A percentile compares a stretch with the other conserved stretches of the same genome.
Conservation (phyloP, 257 asterid genomes). For the Apocynum venetum region DNA sequence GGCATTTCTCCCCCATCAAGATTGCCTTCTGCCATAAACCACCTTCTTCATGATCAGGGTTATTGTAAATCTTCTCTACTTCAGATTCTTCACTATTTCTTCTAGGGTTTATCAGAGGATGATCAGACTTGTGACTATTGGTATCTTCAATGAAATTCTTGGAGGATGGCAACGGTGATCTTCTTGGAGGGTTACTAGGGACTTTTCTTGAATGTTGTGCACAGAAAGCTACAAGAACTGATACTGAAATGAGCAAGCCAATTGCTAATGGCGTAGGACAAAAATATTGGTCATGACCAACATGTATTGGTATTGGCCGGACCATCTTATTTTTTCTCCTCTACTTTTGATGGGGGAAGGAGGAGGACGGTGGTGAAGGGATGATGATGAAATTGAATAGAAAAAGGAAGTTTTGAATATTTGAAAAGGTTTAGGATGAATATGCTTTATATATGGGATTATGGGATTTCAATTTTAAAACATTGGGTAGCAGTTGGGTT, state of each 20-base stretch:
- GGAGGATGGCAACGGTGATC: conserved; percentile 22
- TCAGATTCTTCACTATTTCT: conserved; percentile 9
- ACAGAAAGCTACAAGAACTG: conserved; percentile 54
- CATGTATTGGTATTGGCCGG: conserved; percentile 30
- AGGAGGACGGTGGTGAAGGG: background rate
- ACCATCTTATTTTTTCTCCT: conserved; percentile 40
- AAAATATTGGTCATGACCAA: conserved; percentile 16
- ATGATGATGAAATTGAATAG: background rate
- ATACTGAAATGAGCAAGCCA: conserved; percentile 49
- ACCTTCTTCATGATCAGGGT: conserved; percentile 23
- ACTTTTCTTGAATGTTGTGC: conserved; percentile 47
- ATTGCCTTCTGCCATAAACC: conserved; percentile 88
- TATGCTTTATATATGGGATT: background rate
- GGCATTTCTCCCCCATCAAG: conserved; percentile 78
- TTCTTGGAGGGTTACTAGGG: background rate
- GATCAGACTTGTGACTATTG: conserved; percentile 27
- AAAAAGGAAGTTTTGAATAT: conserved; percentile 3
- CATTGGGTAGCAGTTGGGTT: conserved; percentile 31
- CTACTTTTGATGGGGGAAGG: background rate
- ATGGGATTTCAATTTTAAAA: background rate
- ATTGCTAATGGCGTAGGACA: conserved; percentile 45
- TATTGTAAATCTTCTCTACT: background rate
- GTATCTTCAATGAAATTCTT: conserved; percentile 32
- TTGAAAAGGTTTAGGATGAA: conserved; percentile 4
- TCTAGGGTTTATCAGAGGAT: conserved; percentile 21